phyloP scores from a whole-genome alignment of 78 protist genomes.

The Guillardia theta region DNA sequence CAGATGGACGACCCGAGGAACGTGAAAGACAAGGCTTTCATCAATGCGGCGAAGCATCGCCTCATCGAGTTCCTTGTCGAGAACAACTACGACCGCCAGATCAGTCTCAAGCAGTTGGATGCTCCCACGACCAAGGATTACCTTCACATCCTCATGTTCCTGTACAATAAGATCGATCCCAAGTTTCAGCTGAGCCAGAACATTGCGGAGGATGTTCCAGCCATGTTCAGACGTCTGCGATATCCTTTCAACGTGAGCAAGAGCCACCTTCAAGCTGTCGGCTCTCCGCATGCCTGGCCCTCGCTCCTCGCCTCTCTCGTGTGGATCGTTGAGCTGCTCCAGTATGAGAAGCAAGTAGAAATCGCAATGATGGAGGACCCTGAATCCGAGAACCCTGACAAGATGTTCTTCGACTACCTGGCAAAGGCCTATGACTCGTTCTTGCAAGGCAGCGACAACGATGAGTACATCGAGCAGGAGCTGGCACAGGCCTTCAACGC shows the following conservation, averaged over 20 bases:
- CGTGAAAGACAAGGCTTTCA: not conserved
- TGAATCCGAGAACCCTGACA: conserved; percentile 20
- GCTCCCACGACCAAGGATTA: conserved; percentile 24
- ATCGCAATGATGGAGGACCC: not conserved
- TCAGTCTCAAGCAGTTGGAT: not conserved
- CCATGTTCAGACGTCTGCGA: conserved; percentile 15
- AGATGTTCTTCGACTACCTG: conserved; percentile 20
- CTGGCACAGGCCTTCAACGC: not conserved
- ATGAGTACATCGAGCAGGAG: conserved; percentile 24
- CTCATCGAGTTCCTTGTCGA: not conserved
- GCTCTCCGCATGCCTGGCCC: conserved; percentile 30
- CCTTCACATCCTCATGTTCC: not conserved
- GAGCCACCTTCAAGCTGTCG: conserved; percentile 20
- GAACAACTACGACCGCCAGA: not conserved
- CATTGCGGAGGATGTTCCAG: not conserved
- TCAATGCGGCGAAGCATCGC: not conserved
- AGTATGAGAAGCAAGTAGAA: not conserved
- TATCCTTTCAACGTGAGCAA: conserved; percentile 34
- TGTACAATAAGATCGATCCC: conserved; percentile 31
- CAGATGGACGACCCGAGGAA: conserved; percentile 18
- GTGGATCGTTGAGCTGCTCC: conserved; percentile 26
- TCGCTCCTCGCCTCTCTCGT: conserved; percentile 8
- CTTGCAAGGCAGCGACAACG: not conserved
- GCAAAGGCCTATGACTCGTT: not conserved
- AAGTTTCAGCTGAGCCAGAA: not conserved